Evolutionary conservation across 2,329 filamentous ascomycete genomes (phyloP).

Genomic region (Ophiostoma pallidulum): DNA sequence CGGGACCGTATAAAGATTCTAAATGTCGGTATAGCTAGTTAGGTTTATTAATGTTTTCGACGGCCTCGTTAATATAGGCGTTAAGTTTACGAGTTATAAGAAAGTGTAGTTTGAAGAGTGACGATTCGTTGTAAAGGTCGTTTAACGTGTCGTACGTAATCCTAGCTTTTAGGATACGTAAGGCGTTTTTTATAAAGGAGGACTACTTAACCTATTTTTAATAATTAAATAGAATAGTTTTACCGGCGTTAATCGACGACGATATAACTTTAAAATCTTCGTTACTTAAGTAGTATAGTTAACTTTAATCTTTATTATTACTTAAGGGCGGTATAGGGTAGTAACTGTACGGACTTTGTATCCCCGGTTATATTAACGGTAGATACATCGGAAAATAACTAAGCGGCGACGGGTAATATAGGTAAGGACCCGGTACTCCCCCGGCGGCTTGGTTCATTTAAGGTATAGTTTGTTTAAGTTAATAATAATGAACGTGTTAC

Average conservation of each 20-base stretch:
- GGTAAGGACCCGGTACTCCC: background rate
- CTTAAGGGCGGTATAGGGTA: background rate
- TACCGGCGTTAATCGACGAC: too few relatives aligned
- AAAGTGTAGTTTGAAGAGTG: too few relatives aligned
- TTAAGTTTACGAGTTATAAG: too few relatives aligned
- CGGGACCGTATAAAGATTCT: too few relatives aligned
- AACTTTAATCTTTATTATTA: background rate
- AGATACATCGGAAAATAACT: background rate
- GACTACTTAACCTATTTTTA: background rate
- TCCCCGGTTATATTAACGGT: background rate
- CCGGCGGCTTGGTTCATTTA: background rate
- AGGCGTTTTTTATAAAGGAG: background rate
- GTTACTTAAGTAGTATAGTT: background rate
- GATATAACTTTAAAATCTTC: too few relatives aligned
- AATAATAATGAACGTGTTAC: background rate
- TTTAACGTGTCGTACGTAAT: too few relatives aligned
- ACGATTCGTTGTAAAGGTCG: too few relatives aligned
- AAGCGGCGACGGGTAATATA: too few relatives aligned
- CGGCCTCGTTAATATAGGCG: too few relatives aligned
- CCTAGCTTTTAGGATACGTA: too few relatives aligned
- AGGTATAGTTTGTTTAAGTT: background rate
- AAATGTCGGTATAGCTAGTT: too few relatives aligned
- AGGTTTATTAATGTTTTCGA: too few relatives aligned
- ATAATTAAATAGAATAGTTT: background rate
- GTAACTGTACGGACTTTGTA: background rate